Conservation (phyloP, 2,329 filamentous ascomycete genomes). For the Cercospora sp. region DNA sequence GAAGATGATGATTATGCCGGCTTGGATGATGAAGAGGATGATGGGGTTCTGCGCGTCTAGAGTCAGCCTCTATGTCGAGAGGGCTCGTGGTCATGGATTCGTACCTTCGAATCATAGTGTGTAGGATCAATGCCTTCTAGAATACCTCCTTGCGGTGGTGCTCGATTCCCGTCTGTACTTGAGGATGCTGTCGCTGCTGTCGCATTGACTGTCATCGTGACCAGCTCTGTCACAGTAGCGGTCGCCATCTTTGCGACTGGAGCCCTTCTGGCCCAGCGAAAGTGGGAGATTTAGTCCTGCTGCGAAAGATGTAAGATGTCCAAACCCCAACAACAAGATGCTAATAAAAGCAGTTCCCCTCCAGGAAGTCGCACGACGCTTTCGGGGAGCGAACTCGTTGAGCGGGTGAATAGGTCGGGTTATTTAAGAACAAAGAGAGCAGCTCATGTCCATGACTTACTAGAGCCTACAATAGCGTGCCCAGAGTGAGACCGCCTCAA, state of each 20-base stretch:
- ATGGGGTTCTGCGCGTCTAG: slow-evolving; percentile 59
- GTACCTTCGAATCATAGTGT: slow-evolving; percentile 61
- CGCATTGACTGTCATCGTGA: slow-evolving; percentile 25
- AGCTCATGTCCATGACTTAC: slow-evolving; percentile 6
- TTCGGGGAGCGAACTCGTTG: not conserved
- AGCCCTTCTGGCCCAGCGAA: not conserved
- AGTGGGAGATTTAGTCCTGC: not conserved
- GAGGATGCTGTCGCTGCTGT: slow-evolving; percentile 25
- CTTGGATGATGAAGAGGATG: slow-evolving; percentile 73
- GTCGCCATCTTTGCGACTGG: slow-evolving; percentile 22
- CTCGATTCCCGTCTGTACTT: slow-evolving; percentile 38
- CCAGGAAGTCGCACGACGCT: not conserved
- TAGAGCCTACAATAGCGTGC: slow-evolving; percentile 14
- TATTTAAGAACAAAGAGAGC: not conserved
- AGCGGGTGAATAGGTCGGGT: not conserved
- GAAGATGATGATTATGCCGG: slow-evolving; percentile 71
- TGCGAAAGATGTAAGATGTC: not conserved
- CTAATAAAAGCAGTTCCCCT: not conserved
- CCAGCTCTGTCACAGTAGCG: slow-evolving; percentile 24
- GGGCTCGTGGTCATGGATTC: not conserved
- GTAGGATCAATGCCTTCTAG: slow-evolving; percentile 71
- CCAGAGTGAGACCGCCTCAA: slow-evolving; percentile 2
- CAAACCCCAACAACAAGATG: not conserved
- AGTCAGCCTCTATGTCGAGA: not conserved
- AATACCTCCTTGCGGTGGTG: slow-evolving; percentile 64